Base-by-base conservation (phyloP, 768 basidiomycete genomes). In the Chalciporus piperatus region DNA sequence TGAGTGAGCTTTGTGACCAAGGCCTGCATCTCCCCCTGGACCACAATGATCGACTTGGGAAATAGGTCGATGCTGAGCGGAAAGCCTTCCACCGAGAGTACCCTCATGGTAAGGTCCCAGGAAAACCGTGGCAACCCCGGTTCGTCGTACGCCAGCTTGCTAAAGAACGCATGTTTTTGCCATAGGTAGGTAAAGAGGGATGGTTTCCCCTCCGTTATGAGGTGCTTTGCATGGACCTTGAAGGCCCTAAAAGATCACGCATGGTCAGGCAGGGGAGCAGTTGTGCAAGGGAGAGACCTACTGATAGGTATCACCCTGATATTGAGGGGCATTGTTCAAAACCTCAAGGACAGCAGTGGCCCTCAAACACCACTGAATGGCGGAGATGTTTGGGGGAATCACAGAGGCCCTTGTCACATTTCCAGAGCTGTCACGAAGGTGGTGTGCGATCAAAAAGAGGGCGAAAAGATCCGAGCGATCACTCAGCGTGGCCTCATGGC, bases 231-330 rank as follows among this genome's bases (percentile, higher is more conserved):
- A n/a, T 35, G 44, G 1, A 16, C 16, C 30, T 28, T 6, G n/a
- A 7, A 45, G 19, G 44, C 28, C 6, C 27, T 45, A n/a, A 3
- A 9, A 25, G 11, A 16, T 16, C 9, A 30, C 5, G 7, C 5
- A 22, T 28, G 5, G 13, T 37, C 13, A 37, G 35, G 17, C 13
- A 37, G n/a, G 8, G 35, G 17, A 4, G 13, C 6, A 13, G 35
- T 6, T 16, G 13, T 11, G 27, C 27, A 28, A 16, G 8, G 23
- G 10, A 11, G 57, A 47, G 68, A 71, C 58, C 68, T 66, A 57
- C 69, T 67, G 27, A 66, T 27, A 19, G 5, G 44, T 28, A 25
- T 35, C 68, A 54, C 65, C 69, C 52, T 56, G 60, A 51, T 64
- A 69, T 60, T 71, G 70, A 69, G 67, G 66, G n/a, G 32, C 44